Conservation (phyloP, 1,284 basidiomycete genomes). For the Cystobasidium pallidum region DNA sequence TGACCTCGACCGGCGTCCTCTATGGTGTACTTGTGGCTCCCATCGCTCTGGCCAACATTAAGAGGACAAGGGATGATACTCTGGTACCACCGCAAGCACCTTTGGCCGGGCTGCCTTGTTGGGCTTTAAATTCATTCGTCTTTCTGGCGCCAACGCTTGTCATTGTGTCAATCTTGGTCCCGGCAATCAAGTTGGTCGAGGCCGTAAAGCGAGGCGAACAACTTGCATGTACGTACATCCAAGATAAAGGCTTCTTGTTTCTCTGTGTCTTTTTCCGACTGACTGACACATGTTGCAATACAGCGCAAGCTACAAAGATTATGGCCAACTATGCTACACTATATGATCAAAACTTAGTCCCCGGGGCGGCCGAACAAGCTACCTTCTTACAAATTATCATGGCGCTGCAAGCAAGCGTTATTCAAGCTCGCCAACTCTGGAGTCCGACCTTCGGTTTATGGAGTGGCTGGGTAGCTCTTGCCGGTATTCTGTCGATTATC, state of each 20-base stretch:
- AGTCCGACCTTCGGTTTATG: conserved; percentile 22
- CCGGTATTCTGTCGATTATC: conserved; percentile 2
- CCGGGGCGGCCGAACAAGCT: conserved; percentile 1
- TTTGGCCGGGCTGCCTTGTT: conserved; percentile 24
- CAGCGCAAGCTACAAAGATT: neutral
- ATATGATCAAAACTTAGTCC: neutral
- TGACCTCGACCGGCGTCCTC: conserved; percentile 27
- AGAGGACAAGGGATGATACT: neutral
- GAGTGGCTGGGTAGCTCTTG: conserved; percentile 39
- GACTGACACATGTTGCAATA: too few species aligned
- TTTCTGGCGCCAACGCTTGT: conserved; percentile 18
- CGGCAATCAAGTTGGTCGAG: conserved; percentile 18
- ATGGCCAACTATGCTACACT: conserved; percentile 13
- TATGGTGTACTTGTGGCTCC: conserved; percentile 36
- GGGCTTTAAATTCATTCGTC: conserved; percentile 31
- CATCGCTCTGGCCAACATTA: conserved; percentile 2
- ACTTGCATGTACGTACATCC: neutral
- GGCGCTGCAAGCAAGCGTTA: neutral
- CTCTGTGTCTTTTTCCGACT: too few species aligned
- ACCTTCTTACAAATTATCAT: conserved; percentile 16
- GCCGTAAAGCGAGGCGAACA: conserved; percentile 24
- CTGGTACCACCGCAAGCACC: conserved; percentile 16
- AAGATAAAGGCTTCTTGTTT: too few species aligned
- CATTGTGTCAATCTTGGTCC: conserved; percentile 13
- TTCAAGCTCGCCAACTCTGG: conserved; percentile 17